Conservation (phyloP, 306 rosid genomes). For the Crataegus laevigata region DNA sequence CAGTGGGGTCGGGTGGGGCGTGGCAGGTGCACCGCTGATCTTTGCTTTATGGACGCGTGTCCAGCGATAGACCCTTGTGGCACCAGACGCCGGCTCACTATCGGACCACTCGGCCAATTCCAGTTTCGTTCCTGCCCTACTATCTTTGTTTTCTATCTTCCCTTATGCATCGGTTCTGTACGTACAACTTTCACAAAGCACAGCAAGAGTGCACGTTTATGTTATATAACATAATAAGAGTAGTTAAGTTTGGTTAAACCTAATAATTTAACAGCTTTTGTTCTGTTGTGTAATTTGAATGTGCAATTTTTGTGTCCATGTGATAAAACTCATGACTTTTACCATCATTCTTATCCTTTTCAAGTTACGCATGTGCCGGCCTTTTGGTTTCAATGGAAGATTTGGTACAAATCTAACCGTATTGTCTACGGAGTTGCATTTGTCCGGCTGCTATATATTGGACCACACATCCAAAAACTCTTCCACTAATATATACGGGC, state of each 20-base stretch:
- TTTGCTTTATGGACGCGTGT: background rate
- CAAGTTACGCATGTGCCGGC: background rate
- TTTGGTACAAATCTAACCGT: no score
- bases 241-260: no score
- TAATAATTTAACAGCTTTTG: no score
- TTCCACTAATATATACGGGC: background rate
- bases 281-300: no score
- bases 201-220: no score
- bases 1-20: background rate
- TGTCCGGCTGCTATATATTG: no score
- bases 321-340: no score
- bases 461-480: background rate
- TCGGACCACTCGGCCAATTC: background rate
- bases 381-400: background rate
- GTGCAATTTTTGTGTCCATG: no score
- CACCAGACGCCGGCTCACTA: background rate
- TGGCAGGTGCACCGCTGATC: background rate
- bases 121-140: background rate
- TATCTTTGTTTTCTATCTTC: background rate
- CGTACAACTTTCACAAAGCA: no score
- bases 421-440: no score
- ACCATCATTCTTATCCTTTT: no score
- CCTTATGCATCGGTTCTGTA: background rate
- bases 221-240: no score
- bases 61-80: background rate